Conservation (phyloP, 306 rosid genomes). For the Biancaea sappan region DNA sequence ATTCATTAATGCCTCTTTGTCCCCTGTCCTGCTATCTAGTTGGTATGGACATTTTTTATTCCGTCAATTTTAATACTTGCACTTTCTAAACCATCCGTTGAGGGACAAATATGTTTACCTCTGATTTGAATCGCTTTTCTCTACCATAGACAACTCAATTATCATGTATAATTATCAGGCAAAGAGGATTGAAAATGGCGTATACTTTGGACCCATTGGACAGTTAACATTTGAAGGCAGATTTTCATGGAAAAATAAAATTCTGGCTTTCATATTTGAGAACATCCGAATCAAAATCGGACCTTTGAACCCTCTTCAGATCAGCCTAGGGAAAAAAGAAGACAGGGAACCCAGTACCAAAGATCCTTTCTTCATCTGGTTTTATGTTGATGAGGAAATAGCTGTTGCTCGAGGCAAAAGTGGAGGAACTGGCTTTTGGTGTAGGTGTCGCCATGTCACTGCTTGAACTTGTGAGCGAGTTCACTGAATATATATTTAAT, state of each 20-base stretch:
- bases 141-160: conserved; percentile 35
- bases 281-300: conserved; percentile 72
- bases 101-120: neutral
- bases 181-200: conserved; percentile 90
- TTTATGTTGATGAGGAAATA: conserved; percentile 89
- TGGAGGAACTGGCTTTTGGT: conserved; percentile 96
- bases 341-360: conserved; percentile 73
- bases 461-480: no score
- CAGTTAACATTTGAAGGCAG: conserved; percentile 89
- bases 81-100: conserved; percentile 19
- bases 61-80: conserved; percentile 9
- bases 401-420: conserved; percentile 94
- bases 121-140: conserved; percentile 17
- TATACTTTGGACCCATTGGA: conserved; percentile 86
- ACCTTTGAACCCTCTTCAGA: conserved; percentile 71
- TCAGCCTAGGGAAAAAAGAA: conserved; percentile 74
- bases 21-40: conserved; percentile 12
- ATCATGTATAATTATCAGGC: conserved; percentile 55
- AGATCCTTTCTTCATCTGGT: conserved; percentile 92
- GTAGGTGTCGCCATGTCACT: conserved; percentile 65
- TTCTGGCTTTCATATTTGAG: conserved; percentile 78
- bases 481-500: conserved; percentile 4
- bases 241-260: conserved; percentile 77
- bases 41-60: neutral
- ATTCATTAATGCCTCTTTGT: neutral